Percentiles rank a stretch among this genome's conserved stretches.
Evolutionary conservation across 192 early-diverging fungal genomes (phyloP).

Genomic region (Haplosporangium gracile): DNA sequence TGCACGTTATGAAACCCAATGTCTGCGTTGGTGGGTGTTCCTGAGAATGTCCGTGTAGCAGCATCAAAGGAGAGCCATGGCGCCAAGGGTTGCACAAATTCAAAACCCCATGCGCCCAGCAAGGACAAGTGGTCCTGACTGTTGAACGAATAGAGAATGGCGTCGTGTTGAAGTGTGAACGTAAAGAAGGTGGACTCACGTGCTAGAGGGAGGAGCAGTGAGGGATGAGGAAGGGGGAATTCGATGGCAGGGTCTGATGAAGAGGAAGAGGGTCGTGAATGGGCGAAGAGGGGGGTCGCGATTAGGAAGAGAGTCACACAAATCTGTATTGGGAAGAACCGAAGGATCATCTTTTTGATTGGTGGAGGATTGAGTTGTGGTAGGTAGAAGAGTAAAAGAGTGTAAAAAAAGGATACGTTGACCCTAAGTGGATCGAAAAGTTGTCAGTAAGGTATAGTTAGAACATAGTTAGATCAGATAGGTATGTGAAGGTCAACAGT

Average conservation of each 20-base stretch:
- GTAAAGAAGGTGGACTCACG: not conserved
- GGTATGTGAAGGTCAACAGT: not conserved
- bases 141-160: not conserved
- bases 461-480: not conserved
- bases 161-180: not conserved
- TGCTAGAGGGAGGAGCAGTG: not conserved
- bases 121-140: not conserved
- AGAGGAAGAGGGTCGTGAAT: not conserved
- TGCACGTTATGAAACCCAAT: conserved; percentile 1
- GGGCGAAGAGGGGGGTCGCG: not conserved
- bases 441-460: not conserved
- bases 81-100: not conserved
- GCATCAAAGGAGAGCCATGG: conserved; percentile 9
- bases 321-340: not conserved
- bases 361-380: not conserved
- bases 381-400: not conserved
- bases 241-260: not conserved
- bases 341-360: not conserved
- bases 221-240: not conserved
- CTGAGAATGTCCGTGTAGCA: conserved; percentile 10
- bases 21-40: conserved; percentile 3
- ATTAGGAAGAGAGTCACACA: not conserved
- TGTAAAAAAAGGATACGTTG: not conserved
- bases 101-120: not conserved
- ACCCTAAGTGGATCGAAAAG: not conserved